Base-by-base conservation (phyloP, 1,284 basidiomycete species). In the Clitocybe nebularis region DNA sequence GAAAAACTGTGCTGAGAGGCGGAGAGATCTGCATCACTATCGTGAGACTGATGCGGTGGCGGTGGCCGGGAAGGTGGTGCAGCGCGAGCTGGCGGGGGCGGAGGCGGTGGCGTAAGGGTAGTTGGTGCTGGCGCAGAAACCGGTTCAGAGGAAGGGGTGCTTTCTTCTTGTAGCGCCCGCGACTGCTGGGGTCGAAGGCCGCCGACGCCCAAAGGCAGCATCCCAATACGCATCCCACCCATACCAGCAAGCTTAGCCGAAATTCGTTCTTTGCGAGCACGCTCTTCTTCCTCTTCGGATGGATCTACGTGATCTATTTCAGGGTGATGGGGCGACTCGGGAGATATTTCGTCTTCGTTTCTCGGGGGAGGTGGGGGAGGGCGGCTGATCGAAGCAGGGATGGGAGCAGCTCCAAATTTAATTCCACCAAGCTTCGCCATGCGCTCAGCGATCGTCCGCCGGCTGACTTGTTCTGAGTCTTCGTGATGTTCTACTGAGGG, bases 381-480 rank as follows among this genome's bases (percentile, higher is more conserved):
- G 21, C 68, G 69, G 39, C 61, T 63, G 14, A 65, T 59, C 4
- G 71, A 62, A 14, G 49, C 43, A 32, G 60, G 60, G 24, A 57
- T 30, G n/a, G 72, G 73, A 25, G 75, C 75, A 13, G 71, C 79
- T 3, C 85, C 85, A 49, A 89, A 83, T 46, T 71, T 73, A 50
- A 89, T 77, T 2, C 81, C 84, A 20, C 86, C 84, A 1, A 89
- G 64, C 51, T 77, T 84, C 0, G 86, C 86, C 84, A 89, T 87
- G 3, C 86, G 72, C 49, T 89, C 85, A 1, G 85, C 84, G 34
- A 89, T 83, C 1, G 81, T 82, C 21, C 66, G 69, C n/a, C 77
- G 71, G 37, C 76, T 68, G 2, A 60, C 59, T 21, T 70, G 62
- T 41, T 75, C 79, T 0, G 66, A 63, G 46, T 81, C 75, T 48